Conservation (phyloP, 139 green algal species). For the Diplosphaera chodatii region DNA sequence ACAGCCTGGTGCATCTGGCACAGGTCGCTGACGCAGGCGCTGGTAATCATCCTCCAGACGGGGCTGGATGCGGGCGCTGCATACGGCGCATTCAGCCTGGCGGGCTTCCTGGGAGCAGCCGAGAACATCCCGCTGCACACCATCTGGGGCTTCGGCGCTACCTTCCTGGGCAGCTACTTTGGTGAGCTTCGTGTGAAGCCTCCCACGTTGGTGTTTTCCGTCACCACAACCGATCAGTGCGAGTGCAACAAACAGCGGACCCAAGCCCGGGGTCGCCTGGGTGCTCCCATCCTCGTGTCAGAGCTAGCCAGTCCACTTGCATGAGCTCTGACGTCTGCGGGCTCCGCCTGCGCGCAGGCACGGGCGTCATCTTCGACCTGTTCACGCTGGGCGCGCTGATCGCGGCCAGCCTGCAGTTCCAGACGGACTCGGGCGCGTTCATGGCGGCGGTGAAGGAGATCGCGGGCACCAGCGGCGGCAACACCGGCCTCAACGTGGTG, state of each 20-base stretch:
- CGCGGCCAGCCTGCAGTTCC: slow-evolving; percentile 30
- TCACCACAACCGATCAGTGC: too few relatives aligned
- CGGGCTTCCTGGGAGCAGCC: slow-evolving; percentile 14
- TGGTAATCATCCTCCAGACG: slow-evolving; percentile 19
- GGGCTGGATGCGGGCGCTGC: slow-evolving; percentile 28
- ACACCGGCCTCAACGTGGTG: slow-evolving; percentile 23
- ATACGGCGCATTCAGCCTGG: slow-evolving; percentile 12
- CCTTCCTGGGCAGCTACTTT: slow-evolving; percentile 30
- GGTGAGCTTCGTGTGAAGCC: too few relatives aligned
- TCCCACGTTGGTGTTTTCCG: too few relatives aligned
- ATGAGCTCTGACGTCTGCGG: not conserved
- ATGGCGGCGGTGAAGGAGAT: slow-evolving; percentile 29
- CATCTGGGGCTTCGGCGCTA: slow-evolving; percentile 24
- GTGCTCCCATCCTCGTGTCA: too few relatives aligned
- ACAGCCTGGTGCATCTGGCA: not conserved
- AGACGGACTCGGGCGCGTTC: slow-evolving; percentile 40
- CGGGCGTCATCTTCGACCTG: slow-evolving; percentile 39
- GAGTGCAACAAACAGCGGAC: too few relatives aligned
- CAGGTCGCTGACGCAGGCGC: slow-evolving; percentile 13
- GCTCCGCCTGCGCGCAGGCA: not conserved
- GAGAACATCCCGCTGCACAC: slow-evolving; percentile 5
- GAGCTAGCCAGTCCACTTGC: too few relatives aligned
- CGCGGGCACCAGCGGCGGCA: slow-evolving; percentile 5
- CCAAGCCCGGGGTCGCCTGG: too few relatives aligned
- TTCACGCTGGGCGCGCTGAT: slow-evolving; percentile 37